Conservation (phyloP, 192 early-diverging fungal genomes). For the Entophlyctis luteolus region DNA sequence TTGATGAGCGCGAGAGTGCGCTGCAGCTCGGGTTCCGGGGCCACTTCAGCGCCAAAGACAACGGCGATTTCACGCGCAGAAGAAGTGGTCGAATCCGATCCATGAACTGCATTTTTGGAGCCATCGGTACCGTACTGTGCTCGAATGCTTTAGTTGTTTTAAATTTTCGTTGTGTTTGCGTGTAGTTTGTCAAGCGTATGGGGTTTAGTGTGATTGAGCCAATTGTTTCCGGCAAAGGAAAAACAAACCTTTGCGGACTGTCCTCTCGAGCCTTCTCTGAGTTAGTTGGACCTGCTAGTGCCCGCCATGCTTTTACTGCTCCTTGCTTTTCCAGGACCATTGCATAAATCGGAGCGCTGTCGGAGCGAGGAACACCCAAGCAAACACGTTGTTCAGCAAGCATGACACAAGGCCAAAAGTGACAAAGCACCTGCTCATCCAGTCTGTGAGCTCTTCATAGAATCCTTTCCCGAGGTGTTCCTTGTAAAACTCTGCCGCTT, state of each 20-base stretch:
- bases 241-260: conserved; percentile 41
- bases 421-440: conserved; percentile 31
- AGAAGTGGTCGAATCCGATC: conserved; percentile 49
- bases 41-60: conserved; percentile 40
- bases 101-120: conserved; percentile 55
- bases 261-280: conserved; percentile 53
- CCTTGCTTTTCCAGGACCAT: conserved; percentile 52
- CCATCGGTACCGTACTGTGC: conserved; percentile 55
- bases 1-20: conserved; percentile 44
- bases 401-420: not conserved
- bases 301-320: conserved; percentile 53
- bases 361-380: conserved; percentile 15
- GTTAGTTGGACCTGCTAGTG: conserved; percentile 57
- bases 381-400: not conserved
- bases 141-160: conserved; percentile 37
- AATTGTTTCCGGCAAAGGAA: not conserved
- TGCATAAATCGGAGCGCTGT: conserved; percentile 53
- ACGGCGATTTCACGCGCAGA: conserved; percentile 42
- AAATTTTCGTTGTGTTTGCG: not conserved
- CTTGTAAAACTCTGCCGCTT: conserved; percentile 45
- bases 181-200: conserved; percentile 1
- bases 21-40: conserved; percentile 25
- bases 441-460: conserved; percentile 30
- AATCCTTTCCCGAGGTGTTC: conserved; percentile 47
- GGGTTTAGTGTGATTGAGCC: conserved; percentile 12